These are phyloP conservation scores for Penicillium salamii DNA, from an alignment of 495 filamentous ascomycete genomes.

Conservation along the genomic window DNA sequence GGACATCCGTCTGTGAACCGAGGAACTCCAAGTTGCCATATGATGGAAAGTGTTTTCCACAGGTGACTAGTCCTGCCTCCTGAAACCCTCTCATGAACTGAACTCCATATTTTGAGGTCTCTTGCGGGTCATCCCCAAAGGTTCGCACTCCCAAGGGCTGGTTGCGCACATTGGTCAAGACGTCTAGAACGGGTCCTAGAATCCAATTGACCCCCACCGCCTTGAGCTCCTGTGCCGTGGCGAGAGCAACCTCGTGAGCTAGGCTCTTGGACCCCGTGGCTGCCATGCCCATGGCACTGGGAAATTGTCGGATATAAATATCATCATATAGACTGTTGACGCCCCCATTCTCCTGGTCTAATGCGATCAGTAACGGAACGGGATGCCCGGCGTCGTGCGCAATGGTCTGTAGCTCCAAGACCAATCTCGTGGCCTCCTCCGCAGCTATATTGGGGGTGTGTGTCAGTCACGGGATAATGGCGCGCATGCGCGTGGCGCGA, in stretches of 20 bases:
- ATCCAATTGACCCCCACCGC: slow-evolving; percentile 90
- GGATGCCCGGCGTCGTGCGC: slow-evolving; percentile 83
- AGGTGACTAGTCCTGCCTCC: slow-evolving; percentile 77
- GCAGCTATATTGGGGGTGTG: slow-evolving; percentile 61
- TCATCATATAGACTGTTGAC: slow-evolving; percentile 93
- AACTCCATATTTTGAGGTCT: slow-evolving; percentile 82
- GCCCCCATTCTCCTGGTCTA: slow-evolving; percentile 93
- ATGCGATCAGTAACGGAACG: slow-evolving; percentile 75
- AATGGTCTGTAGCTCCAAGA: slow-evolving; percentile 82
- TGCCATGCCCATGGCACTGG: slow-evolving; percentile 86
- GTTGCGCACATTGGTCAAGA: slow-evolving; percentile 82
- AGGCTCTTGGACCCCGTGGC: slow-evolving; percentile 76
- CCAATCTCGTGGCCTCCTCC: slow-evolving; percentile 74
- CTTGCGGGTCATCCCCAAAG: slow-evolving; percentile 81
- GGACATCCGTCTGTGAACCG: slow-evolving; percentile 80
- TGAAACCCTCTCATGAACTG: slow-evolving; percentile 88
- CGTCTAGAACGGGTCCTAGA: slow-evolving; percentile 85
- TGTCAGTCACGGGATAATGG: slow-evolving; percentile 10
- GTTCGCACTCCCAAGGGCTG: slow-evolving; percentile 84
- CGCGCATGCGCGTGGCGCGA: no score
- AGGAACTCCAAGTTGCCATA: slow-evolving; percentile 92
- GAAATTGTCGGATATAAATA: slow-evolving; percentile 86
- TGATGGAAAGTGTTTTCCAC: slow-evolving; percentile 90
- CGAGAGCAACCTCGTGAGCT: slow-evolving; percentile 78
- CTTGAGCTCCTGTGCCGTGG: slow-evolving; percentile 80